These are phyloP conservation scores for Lantana camara DNA, from an alignment of 257 asterid genomes.

Conservation along the genomic window DNA sequence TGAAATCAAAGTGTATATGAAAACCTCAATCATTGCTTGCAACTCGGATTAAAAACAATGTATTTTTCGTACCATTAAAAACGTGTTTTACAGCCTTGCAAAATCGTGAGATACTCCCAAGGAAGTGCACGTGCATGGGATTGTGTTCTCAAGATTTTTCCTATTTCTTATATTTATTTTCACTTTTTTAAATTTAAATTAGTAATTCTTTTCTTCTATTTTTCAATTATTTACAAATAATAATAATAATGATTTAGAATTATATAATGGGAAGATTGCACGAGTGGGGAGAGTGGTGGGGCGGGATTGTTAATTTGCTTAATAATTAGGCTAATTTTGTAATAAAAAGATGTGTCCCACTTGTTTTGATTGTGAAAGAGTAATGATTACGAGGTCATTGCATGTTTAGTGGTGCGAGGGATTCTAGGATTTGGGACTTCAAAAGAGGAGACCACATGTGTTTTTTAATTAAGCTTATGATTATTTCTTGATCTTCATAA, in stretches of 20 bases:
- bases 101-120: constrained; percentile 3
- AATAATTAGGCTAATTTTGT: constrained; percentile 18
- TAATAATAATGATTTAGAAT: too few species aligned
- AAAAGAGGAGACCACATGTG: constrained; percentile 11
- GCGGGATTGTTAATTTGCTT: constrained; percentile 17
- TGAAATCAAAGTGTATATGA: constrained; percentile 14
- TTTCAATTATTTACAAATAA: too few species aligned
- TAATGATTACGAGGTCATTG: constrained; percentile 14
- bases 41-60: constrained; percentile 3
- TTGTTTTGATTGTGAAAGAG: constrained; percentile 14
- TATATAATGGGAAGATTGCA: too few species aligned
- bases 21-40: constrained; percentile 41
- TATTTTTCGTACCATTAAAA: constrained; percentile 23
- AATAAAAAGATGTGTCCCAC: constrained; percentile 23
- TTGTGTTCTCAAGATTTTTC: constrained; percentile 23
- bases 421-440: neutral
- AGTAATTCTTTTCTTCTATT: too few species aligned
- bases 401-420: constrained; percentile 5
- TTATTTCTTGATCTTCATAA: neutral
- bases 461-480: neutral
- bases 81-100: constrained; percentile 37
- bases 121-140: constrained; percentile 40
- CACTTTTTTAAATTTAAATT: too few species aligned
- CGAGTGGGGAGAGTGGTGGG: constrained; percentile 29
- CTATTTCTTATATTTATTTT: too few species aligned